phyloP scores from a whole-genome alignment of 345 rosid genomes.

The Hibiscus syriacus region DNA sequence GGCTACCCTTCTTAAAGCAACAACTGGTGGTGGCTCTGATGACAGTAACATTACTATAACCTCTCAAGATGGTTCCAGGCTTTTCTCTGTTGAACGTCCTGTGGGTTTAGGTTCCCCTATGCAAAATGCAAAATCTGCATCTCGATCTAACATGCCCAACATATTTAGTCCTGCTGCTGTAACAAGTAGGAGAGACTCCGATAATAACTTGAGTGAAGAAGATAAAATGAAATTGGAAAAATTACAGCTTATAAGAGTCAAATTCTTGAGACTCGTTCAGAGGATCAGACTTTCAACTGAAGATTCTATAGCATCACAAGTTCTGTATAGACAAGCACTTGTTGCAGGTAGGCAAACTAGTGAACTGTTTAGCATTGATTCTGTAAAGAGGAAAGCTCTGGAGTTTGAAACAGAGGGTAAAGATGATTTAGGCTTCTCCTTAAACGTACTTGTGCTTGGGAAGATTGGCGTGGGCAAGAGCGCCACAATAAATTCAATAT shows the following conservation, averaged over 20 bases:
- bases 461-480: constrained; percentile 91
- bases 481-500: constrained; percentile 63
- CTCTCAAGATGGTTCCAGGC: constrained; percentile 16
- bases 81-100: constrained; percentile 14
- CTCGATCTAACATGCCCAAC: not conserved
- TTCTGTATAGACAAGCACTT: constrained; percentile 24
- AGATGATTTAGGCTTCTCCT: constrained; percentile 37
- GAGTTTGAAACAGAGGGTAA: constrained; percentile 37
- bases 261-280: constrained; percentile 50
- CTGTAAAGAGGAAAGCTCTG: constrained; percentile 27
- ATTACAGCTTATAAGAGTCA: constrained; percentile 38
- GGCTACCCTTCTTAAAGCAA: constrained; percentile 24
- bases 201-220: constrained; percentile 26
- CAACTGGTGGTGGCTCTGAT: constrained; percentile 18
- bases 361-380: constrained; percentile 24
- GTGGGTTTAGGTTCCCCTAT: constrained; percentile 17
- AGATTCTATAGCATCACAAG: constrained; percentile 39
- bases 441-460: constrained; percentile 64
- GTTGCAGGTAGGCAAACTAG: constrained; percentile 19
- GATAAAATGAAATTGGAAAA: constrained; percentile 41
- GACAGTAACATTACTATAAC: constrained; percentile 9
- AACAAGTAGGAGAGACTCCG: not conserved
- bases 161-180: not conserved
- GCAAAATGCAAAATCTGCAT: not conserved
- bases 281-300: constrained; percentile 36